A percentile compares a stretch with the other conserved stretches of the same genome.
Conservation (phyloP, 2,329 filamentous ascomycete genomes). For the Botrytis deweyae region DNA sequence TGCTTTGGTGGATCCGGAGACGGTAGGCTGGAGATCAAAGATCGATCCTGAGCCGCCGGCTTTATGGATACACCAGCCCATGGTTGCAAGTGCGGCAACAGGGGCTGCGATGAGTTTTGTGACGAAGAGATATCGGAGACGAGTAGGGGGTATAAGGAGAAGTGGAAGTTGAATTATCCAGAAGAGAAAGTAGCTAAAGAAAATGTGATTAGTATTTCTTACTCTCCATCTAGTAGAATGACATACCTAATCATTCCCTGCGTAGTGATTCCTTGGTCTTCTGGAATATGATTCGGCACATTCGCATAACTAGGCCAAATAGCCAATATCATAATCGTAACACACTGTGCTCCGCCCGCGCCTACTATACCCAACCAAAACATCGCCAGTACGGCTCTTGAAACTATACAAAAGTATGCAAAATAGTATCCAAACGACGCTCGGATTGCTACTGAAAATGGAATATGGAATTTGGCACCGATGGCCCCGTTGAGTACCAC, state of each 20-base stretch:
- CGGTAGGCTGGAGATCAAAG: conserved; percentile 31
- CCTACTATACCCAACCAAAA: conserved; percentile 66
- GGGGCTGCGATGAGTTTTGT: conserved; percentile 53
- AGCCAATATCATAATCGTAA: conserved; percentile 46
- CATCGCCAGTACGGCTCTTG: conserved; percentile 47
- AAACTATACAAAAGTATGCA: conserved; percentile 44
- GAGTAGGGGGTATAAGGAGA: conserved; percentile 50
- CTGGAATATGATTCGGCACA: conserved; percentile 43
- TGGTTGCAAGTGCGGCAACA: conserved; percentile 58
- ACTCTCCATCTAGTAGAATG: conserved; percentile 26
- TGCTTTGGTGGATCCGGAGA: conserved; percentile 34
- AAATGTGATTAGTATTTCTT: neutral
- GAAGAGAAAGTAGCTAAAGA: conserved; percentile 49
- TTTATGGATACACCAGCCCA: conserved; percentile 62
- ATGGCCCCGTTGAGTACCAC: conserved; percentile 50
- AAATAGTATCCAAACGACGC: conserved; percentile 50
- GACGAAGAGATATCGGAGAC: conserved; percentile 53
- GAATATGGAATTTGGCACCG: conserved; percentile 48
- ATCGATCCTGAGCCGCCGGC: conserved; percentile 46
- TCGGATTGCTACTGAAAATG: conserved; percentile 48
- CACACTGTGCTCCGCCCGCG: conserved; percentile 57
- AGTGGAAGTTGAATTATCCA: conserved; percentile 42
- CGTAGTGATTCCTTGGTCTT: conserved; percentile 51
- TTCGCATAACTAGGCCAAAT: conserved; percentile 55
- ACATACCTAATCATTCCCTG: conserved; percentile 50